A percentile compares a stretch with the other conserved stretches of the same genome.
These are phyloP conservation scores for Suhomyces kilbournensis DNA, from an alignment of 805 yeast species.

Conservation along the genomic window DNA sequence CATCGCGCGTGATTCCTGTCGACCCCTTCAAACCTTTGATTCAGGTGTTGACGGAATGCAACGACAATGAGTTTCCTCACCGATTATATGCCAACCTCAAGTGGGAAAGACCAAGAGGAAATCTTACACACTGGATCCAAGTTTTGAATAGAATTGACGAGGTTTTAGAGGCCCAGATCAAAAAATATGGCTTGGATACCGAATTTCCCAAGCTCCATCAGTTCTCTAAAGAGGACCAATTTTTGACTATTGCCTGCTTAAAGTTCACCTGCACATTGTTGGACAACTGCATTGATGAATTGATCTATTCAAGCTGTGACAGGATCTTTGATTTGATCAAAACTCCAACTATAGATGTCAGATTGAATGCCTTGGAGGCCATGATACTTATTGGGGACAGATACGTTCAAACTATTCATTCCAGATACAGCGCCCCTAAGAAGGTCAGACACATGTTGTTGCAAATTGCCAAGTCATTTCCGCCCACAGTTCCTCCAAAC, in stretches of 20 bases:
- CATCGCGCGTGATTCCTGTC: constrained; percentile 28
- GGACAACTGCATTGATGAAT: constrained; percentile 65
- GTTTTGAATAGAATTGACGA: constrained; percentile 74
- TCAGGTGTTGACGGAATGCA: constrained; percentile 35
- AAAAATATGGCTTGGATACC: constrained; percentile 50
- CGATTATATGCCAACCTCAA: constrained; percentile 34
- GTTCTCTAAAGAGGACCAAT: constrained; percentile 46
- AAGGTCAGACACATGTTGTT: constrained; percentile 45
- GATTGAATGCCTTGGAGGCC: constrained; percentile 58
- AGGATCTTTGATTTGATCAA: constrained; percentile 56
- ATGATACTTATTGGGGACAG: constrained; percentile 60
- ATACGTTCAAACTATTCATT: constrained; percentile 45
- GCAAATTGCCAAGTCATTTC: constrained; percentile 53
- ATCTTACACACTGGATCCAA: constrained; percentile 72
- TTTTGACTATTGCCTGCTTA: constrained; percentile 49
- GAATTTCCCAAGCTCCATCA: constrained; percentile 46
- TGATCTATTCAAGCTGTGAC: constrained; percentile 64
- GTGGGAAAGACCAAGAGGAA: constrained; percentile 67
- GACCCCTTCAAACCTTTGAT: constrained; percentile 25
- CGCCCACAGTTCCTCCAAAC: constrained; percentile 43
- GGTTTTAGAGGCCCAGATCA: constrained; percentile 52
- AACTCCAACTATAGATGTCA: constrained; percentile 57
- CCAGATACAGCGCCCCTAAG: constrained; percentile 44
- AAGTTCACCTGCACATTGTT: constrained; percentile 61
- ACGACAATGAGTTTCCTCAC: constrained; percentile 38